Base-by-base conservation (phyloP, 352 stramenopile species). In the Globisporangium alternatum region DNA sequence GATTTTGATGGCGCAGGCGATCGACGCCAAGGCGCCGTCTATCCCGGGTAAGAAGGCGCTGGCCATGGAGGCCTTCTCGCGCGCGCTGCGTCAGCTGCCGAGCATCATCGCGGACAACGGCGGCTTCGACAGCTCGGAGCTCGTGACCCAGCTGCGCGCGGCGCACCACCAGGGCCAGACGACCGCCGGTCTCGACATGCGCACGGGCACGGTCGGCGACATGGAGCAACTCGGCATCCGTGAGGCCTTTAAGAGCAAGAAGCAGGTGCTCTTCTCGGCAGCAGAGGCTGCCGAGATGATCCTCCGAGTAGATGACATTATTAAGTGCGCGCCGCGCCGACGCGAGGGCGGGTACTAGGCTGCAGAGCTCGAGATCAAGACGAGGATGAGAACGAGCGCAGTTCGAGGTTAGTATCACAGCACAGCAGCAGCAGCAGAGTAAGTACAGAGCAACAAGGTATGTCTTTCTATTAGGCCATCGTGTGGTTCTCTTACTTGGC, bases 241-340 rank as follows among this genome's bases (percentile, higher is more conserved):
- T 60, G 98, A 99, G 75, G 85, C 89, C 22, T 90, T 96, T 60
- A 97, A 97, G 74, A 98, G 88, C 76, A 99, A 99, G 80, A 88
- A 97, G 66, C 94, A 99, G 70, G 97, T 99, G 65, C 76, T 99
- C 6, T 89, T 99, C 39, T 99, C 95, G 72, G 98, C 98, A 1
- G 94, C 95, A 8, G 98, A 99, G 78, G 98, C 98, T 4, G 97
- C 97, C 5, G 98, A 99, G 76, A 99, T 99, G 97, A 99, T 99
- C 79, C 80, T 99, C 65, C 87, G 98, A 71, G 97, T 99, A 65
- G 98, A 99, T 78, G 96, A 99, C 84, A 98, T 99, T 83, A 98
- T 99, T 80, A 98, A 98, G 71, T 94, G 79, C 60, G 96, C 96
- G 22, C 96, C 96, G 47, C 83, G 95, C 62, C 75, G 81, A 70